Evolutionary conservation across 257 asterid genomes (phyloP).

Genomic region (Fraxinus anomala): DNA sequence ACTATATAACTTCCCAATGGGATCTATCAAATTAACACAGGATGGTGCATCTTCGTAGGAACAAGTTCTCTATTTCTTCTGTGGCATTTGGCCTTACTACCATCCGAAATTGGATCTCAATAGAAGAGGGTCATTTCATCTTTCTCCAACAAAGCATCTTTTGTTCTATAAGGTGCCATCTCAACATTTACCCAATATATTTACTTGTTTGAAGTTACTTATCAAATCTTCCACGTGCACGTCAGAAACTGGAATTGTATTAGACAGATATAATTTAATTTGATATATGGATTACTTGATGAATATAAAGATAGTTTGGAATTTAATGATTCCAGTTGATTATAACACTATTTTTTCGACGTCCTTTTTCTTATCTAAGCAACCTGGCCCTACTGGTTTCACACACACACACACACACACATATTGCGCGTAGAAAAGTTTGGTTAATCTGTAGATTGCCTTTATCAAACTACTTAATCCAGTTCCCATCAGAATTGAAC

Average conservation of each 20-base stretch:
- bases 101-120: not conserved
- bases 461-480: not conserved
- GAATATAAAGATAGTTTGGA: not conserved
- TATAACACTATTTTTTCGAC: not conserved
- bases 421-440: not conserved
- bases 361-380: not conserved
- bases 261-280: not conserved
- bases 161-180: not conserved
- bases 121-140: not conserved
- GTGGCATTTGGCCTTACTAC: not conserved
- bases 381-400: not conserved
- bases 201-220: not conserved
- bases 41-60: not conserved
- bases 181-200: not conserved
- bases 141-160: not conserved
- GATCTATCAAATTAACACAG: not conserved
- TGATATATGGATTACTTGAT: not conserved
- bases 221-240: not conserved
- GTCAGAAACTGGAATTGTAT: not conserved
- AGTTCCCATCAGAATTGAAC: not conserved
- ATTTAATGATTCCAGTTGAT: not conserved
- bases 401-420: not conserved
- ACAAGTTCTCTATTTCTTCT: not conserved
- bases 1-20: conserved; percentile 18
- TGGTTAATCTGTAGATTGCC: not conserved